Percentiles rank a stretch among this genome's conserved stretches.
These are phyloP conservation scores for Urostyla sp. DNA, from an alignment of 73 alveolate species.

Conservation along the genomic window DNA sequence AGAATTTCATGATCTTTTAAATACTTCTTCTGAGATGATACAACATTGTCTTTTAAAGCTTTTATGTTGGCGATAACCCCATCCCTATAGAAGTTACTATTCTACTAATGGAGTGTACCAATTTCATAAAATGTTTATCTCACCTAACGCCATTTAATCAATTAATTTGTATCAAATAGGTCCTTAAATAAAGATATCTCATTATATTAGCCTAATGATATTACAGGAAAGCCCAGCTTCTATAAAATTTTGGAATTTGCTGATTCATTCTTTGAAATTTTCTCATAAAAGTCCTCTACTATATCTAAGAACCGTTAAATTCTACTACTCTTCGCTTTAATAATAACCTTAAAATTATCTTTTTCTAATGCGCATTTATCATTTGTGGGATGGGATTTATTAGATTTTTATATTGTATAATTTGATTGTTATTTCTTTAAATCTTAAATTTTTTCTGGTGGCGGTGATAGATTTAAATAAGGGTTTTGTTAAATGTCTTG, in stretches of 20 bases:
- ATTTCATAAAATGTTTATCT: constrained; percentile 27
- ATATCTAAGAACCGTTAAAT: neutral
- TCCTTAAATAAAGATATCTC: constrained; percentile 26
- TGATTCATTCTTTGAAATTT: constrained; percentile 23
- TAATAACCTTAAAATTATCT: constrained; percentile 20
- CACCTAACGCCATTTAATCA: constrained; percentile 10
- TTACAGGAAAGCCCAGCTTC: constrained; percentile 20
- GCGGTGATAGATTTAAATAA: too few relatives aligned
- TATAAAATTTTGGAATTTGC: neutral
- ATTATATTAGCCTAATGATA: constrained; percentile 22
- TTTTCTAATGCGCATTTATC: constrained; percentile 20
- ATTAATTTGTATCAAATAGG: neutral
- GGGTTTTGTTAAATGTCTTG: too few relatives aligned
- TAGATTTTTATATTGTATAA: too few relatives aligned
- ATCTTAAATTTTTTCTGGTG: too few relatives aligned
- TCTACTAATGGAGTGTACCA: constrained; percentile 27
- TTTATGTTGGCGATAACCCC: constrained; percentile 14
- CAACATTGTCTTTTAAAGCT: constrained; percentile 3
- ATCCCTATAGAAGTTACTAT: constrained; percentile 9
- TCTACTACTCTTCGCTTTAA: constrained; percentile 29
- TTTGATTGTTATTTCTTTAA: too few relatives aligned
- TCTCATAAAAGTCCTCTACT: neutral
- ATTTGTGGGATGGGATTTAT: too few relatives aligned
- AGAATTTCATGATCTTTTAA: constrained; percentile 8
- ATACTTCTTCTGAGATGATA: neutral